Conservation (phyloP, 2,329 filamentous ascomycete genomes). For the Periconia sp. region DNA sequence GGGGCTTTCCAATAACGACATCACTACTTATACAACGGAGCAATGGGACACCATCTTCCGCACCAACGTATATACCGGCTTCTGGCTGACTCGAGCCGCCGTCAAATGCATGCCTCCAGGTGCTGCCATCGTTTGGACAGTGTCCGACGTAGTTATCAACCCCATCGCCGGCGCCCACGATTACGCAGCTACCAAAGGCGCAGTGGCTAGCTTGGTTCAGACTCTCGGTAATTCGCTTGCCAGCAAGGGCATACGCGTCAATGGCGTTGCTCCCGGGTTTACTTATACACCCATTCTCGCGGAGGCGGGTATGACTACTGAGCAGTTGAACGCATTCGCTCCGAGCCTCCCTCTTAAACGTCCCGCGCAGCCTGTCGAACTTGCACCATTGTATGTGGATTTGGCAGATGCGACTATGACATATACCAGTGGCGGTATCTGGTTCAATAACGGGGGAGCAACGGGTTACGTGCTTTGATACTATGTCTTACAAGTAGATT, state of each 20-base stretch:
- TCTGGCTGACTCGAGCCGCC: constrained; percentile 11
- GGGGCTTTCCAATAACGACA: constrained; percentile 6
- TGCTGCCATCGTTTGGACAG: constrained; percentile 12
- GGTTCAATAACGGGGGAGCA: constrained; percentile 4
- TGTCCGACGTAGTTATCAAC: constrained; percentile 8
- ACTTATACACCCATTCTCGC: constrained; percentile 9
- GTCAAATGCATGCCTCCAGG: constrained; percentile 10
- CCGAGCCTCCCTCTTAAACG: constrained; percentile 2
- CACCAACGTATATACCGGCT: constrained; percentile 12
- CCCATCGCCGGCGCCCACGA: background rate
- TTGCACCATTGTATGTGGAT: constrained; percentile 11
- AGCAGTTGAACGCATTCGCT: constrained; percentile 1
- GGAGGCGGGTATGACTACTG: constrained; percentile 3
- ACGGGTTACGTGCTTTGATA: too few species aligned
- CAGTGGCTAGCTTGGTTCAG: constrained; percentile 7
- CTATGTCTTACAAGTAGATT: too few species aligned
- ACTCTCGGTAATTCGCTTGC: constrained; percentile 7
- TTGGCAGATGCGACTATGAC: constrained; percentile 2
- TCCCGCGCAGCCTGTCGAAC: constrained; percentile 12
- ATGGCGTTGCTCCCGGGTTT: constrained; percentile 11
- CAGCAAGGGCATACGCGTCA: constrained; percentile 8
- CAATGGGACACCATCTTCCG: constrained; percentile 11
- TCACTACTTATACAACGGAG: constrained; percentile 10
- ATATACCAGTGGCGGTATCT: constrained; percentile 1
- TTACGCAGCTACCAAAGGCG: constrained; percentile 13